These are phyloP conservation scores for Raddia guianensis DNA, from an alignment of 176 grass and related monocot species.

Conservation along the genomic window DNA sequence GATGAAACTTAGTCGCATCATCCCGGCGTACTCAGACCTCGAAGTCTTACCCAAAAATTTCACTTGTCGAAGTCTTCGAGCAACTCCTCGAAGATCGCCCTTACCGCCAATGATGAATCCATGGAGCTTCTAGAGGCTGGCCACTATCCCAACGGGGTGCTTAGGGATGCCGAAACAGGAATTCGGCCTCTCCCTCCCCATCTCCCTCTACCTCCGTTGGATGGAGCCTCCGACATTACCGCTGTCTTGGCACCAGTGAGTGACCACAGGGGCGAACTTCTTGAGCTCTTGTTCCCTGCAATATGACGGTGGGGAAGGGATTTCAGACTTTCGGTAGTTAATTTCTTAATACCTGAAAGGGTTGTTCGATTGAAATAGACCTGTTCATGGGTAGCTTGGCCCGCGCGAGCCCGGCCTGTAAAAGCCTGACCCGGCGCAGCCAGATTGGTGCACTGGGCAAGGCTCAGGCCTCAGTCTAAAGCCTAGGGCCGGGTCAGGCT, in stretches of 20 bases:
- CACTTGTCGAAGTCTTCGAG: neutral
- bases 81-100: neutral
- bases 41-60: no score
- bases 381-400: no score
- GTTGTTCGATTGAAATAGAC: no score
- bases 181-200: neutral
- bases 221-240: neutral
- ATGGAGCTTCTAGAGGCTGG: neutral
- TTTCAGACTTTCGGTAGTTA: neutral
- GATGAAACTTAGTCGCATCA: no score
- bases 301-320: neutral
- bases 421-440: no score
- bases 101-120: neutral
- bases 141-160: neutral
- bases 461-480: no score
- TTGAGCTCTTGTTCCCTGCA: constrained; percentile 41
- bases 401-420: no score
- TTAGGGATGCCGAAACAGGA: neutral
- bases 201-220: neutral
- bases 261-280: neutral
- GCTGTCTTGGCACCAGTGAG: neutral
- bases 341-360: neutral
- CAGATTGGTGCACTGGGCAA: no score
- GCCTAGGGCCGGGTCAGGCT: no score
- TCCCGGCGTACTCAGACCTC: no score